Percentiles rank a stretch among this genome's conserved stretches.
These are phyloP conservation scores for Saksenaea oblongispora DNA, from an alignment of 371 early-diverging fungal species.

Conservation along the genomic window DNA sequence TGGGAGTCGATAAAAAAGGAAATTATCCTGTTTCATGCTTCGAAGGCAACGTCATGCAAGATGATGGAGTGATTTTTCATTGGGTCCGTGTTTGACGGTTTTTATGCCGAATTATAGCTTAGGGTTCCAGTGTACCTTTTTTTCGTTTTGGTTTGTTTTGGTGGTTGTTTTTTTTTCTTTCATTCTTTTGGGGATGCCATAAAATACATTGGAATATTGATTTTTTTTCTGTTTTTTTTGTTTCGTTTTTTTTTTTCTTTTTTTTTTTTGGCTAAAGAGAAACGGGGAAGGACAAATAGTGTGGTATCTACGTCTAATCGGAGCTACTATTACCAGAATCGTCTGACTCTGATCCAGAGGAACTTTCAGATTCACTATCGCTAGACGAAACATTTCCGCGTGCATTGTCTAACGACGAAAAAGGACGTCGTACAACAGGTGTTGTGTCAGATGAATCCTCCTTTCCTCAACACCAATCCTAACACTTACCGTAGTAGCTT, in stretches of 20 bases:
- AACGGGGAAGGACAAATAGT: constrained; percentile 18
- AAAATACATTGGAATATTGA: background rate
- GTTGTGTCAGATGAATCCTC: background rate
- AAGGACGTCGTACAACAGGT: background rate
- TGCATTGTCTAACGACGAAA: background rate
- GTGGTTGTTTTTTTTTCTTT: no score
- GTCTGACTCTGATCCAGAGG: constrained; percentile 73
- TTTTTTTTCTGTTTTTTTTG: constrained; percentile 7
- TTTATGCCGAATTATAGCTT: background rate
- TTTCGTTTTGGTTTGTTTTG: background rate
- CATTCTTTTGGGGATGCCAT: background rate
- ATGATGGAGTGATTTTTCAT: background rate
- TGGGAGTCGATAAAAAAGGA: no score
- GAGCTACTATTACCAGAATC: constrained; percentile 75
- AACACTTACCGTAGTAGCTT: constrained; percentile 20
- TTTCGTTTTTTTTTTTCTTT: background rate
- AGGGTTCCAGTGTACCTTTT: background rate
- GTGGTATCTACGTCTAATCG: constrained; percentile 55
- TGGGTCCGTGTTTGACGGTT: background rate
- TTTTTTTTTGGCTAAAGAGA: background rate
- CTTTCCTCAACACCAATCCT: no score
- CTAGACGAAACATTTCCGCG: constrained; percentile 39
- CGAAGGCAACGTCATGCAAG: background rate
- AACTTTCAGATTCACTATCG: constrained; percentile 58
- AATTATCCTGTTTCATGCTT: background rate